A percentile compares a stretch with the other conserved stretches of the same genome.
Conservation (phyloP, 2,329 filamentous ascomycete species). For the Scleromitrula shiraiana region DNA sequence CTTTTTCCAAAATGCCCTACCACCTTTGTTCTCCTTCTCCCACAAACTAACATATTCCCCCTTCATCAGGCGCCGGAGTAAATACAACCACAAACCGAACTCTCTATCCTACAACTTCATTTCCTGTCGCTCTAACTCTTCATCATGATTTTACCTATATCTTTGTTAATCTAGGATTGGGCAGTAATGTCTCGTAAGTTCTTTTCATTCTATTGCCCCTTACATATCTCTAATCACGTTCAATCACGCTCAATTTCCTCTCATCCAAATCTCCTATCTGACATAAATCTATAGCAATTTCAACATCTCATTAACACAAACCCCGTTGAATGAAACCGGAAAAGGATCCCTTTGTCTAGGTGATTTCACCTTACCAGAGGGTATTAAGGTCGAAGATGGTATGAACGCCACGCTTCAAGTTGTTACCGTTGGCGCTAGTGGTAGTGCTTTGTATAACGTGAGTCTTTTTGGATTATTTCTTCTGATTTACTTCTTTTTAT, state of each 20-base stretch:
- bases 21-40: no score
- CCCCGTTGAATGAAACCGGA: constrained; percentile 10
- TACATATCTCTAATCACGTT: no score
- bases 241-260: not conserved
- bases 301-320: constrained; percentile 4
- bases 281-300: constrained; percentile 11
- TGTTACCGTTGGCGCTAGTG: constrained; percentile 8
- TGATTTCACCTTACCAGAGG: constrained; percentile 4
- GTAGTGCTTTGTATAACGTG: constrained; percentile 12
- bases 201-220: not conserved
- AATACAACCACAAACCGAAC: constrained; percentile 7
- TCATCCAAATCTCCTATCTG: constrained; percentile 2
- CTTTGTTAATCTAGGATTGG: constrained; percentile 2
- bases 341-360: constrained; percentile 10
- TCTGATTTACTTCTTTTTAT: not conserved
- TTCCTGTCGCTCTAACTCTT: not conserved
- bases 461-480: not conserved
- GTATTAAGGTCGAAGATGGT: constrained; percentile 2
- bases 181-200: not conserved
- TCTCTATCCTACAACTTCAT: not conserved
- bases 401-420: constrained; percentile 11
- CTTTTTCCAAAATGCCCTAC: no score
- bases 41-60: not conserved
- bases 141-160: constrained; percentile 4
- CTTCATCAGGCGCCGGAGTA: constrained; percentile 9